phyloP scores from a whole-genome alignment of 148 eudicot species.

The Arbutus unedo region DNA sequence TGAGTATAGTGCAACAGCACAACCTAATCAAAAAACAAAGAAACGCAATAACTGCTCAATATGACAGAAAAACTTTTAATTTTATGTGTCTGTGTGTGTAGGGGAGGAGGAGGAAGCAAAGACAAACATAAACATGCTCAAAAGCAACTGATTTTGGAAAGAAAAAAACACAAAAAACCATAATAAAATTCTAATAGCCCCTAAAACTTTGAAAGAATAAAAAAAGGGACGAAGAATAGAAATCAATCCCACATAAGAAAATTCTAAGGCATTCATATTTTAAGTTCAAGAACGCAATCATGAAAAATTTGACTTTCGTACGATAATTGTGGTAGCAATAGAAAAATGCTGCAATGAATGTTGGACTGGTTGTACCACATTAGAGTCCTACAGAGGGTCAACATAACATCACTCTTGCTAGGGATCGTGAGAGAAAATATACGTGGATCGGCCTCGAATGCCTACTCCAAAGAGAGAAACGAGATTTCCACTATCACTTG shows the following conservation, averaged over 20 bases:
- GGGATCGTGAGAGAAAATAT: no score
- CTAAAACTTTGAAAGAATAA: not conserved
- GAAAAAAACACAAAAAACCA: not conserved
- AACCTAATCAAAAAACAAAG: conserved; percentile 41
- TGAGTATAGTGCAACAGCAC: conserved; percentile 71
- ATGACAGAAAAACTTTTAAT: not conserved
- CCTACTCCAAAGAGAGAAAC: no score
- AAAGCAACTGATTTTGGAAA: not conserved
- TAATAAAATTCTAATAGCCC: not conserved
- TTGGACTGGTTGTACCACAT: not conserved
- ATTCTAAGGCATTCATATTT: not conserved
- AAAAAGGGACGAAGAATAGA: not conserved
- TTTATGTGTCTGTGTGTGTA: no score
- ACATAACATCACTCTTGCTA: not conserved
- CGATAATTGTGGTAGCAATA: not conserved
- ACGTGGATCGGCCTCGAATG: no score
- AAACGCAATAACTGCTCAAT: conserved; percentile 5
- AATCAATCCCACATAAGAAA: not conserved
- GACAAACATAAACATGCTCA: not conserved
- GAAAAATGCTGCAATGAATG: not conserved
- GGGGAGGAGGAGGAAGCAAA: not conserved
- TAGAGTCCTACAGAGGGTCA: not conserved
- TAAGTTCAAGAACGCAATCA: not conserved
- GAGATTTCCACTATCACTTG: no score
- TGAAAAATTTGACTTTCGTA: not conserved